Percentiles rank a stretch among this genome's conserved stretches.
Evolutionary conservation across 345 rosid genomes (phyloP).

Genomic region (Citrus inodora): DNA sequence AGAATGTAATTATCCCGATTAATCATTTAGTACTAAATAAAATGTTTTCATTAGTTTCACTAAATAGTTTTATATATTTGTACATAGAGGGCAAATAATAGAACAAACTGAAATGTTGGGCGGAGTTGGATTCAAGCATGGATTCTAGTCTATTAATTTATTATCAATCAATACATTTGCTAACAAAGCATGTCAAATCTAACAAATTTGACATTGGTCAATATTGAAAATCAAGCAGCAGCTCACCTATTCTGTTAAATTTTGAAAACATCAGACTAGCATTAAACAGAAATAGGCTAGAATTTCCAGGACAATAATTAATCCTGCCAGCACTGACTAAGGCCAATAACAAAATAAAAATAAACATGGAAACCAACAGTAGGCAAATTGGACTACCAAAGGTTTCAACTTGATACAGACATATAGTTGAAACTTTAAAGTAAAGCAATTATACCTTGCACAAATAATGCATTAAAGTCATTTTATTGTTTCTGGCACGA

Average conservation of each 20-base stretch:
- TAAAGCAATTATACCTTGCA: slow-evolving; percentile 70
- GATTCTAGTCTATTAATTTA: not conserved
- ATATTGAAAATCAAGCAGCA: not conserved
- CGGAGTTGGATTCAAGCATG: not conserved
- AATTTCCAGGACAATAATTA: not conserved
- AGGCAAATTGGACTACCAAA: not conserved
- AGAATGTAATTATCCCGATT: not conserved
- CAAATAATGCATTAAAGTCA: slow-evolving; percentile 94
- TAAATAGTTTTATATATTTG: not conserved
- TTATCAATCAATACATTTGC: not conserved
- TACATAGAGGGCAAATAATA: not conserved
- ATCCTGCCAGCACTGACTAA: not conserved
- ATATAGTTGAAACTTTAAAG: slow-evolving; percentile 6
- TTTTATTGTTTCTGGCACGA: slow-evolving; percentile 92
- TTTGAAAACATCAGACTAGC: not conserved
- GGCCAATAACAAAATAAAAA: not conserved
- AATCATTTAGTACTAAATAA: not conserved
- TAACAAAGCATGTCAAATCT: not conserved
- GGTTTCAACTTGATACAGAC: not conserved
- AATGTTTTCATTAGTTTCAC: not conserved
- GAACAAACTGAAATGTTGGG: not conserved
- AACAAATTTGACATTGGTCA: not conserved
- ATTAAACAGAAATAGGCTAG: not conserved
- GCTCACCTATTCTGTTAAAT: not conserved
- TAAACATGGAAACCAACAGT: not conserved